phyloP scores from a whole-genome alignment of 139 green algal genomes.

The Picochlorum sp. region DNA sequence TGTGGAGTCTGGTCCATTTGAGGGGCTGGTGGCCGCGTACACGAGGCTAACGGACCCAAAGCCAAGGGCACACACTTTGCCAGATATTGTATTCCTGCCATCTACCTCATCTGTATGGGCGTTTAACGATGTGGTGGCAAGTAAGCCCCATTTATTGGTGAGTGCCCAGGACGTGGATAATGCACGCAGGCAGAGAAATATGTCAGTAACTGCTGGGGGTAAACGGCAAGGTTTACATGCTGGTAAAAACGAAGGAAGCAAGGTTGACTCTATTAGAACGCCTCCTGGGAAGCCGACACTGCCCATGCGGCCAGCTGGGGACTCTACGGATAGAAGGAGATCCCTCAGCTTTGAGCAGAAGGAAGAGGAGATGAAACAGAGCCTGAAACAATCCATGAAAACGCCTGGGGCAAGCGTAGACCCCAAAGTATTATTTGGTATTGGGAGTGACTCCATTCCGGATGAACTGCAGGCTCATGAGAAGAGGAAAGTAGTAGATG shows the following conservation, averaged over 20 bases:
- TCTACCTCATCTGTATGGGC: neutral
- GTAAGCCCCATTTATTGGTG: slow-evolving; percentile 17
- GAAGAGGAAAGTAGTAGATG: no score
- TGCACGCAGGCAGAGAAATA: neutral
- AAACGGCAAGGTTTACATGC: neutral
- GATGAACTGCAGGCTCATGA: no score
- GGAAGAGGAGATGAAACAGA: no score
- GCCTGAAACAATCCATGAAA: no score
- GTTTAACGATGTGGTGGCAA: slow-evolving; percentile 2
- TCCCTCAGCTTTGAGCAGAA: no score
- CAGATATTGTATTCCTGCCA: slow-evolving; percentile 24
- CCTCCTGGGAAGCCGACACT: neutral
- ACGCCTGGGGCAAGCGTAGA: no score
- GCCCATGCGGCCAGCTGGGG: neutral
- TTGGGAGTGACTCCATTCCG: no score
- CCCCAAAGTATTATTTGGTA: no score
- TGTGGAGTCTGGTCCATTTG: slow-evolving; percentile 17
- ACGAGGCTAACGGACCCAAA: neutral
- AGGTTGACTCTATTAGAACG: neutral
- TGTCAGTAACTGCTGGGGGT: neutral
- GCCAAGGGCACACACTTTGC: slow-evolving; percentile 6
- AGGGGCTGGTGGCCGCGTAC: neutral
- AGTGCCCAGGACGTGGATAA: neutral
- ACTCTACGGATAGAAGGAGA: no score
- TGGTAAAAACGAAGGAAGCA: neutral